Evolutionary conservation across 176 grass and related monocot species (phyloP).

Genomic region (Carex parvula): DNA sequence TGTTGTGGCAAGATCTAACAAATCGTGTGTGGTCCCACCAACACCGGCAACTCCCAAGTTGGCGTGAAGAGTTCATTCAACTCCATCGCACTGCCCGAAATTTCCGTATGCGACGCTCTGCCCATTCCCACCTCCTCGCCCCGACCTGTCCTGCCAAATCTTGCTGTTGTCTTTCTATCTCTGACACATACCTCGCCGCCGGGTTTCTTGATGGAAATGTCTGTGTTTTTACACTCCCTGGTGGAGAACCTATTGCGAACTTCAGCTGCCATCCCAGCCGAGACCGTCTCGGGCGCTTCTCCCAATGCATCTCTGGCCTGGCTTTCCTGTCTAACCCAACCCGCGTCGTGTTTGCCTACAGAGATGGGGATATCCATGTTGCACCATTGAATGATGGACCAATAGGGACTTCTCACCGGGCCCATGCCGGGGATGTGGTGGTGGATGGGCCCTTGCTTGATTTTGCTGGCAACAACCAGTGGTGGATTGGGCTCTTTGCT

Average conservation of each 20-base stretch:
- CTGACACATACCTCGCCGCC: conserved; percentile 17
- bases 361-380: conserved; percentile 32
- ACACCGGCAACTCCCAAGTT: neutral
- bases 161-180: conserved; percentile 37
- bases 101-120: conserved; percentile 29
- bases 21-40: conserved; percentile 26
- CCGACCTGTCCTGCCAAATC: conserved; percentile 8
- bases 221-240: conserved; percentile 29
- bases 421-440: conserved; percentile 20
- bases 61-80: conserved; percentile 37
- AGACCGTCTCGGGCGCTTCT: conserved; percentile 36
- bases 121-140: conserved; percentile 18
- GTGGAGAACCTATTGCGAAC: conserved; percentile 3
- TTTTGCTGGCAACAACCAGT: conserved; percentile 24
- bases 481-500: conserved; percentile 45
- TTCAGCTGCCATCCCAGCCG: conserved; percentile 17
- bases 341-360: conserved; percentile 24
- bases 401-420: neutral
- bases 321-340: conserved; percentile 23
- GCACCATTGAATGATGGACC: neutral
- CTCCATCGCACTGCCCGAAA: conserved; percentile 32
- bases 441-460: conserved; percentile 39
- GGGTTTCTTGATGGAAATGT: conserved; percentile 40
- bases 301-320: conserved; percentile 34
- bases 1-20: conserved; percentile 30